phyloP scores from a whole-genome alignment of 2,329 filamentous ascomycete genomes.

The Dendryphion nanum region DNA sequence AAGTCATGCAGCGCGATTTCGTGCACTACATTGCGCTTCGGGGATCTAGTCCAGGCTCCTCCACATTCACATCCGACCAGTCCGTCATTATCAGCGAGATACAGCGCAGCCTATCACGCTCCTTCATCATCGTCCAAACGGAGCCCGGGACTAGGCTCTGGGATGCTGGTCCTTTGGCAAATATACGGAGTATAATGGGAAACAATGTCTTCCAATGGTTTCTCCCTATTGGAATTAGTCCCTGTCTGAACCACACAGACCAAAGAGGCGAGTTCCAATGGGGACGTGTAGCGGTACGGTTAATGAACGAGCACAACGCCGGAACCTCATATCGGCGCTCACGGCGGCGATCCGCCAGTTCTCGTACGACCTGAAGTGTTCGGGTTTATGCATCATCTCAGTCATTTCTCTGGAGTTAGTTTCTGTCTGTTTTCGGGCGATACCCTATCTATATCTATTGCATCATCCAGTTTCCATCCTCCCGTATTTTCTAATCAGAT shows the following conservation, averaged over 20 bases:
- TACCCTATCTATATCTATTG: too few species aligned
- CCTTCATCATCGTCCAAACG: slow-evolving; percentile 77
- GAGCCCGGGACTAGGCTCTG: slow-evolving; percentile 79
- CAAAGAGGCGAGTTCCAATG: slow-evolving; percentile 67
- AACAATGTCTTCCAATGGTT: slow-evolving; percentile 71
- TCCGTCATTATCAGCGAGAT: slow-evolving; percentile 17
- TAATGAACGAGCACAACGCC: slow-evolving; percentile 3
- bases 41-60: not conserved
- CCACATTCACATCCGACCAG: not conserved
- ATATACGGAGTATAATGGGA: slow-evolving; percentile 82
- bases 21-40: slow-evolving; percentile 69
- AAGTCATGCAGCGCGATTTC: slow-evolving; percentile 64
- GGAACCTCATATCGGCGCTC: slow-evolving; percentile 1
- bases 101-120: slow-evolving; percentile 44
- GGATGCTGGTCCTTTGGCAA: slow-evolving; percentile 68
- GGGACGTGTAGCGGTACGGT: slow-evolving; percentile 56
- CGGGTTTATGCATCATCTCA: too few species aligned
- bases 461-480: too few species aligned
- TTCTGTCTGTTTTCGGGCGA: too few species aligned
- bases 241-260: slow-evolving; percentile 68
- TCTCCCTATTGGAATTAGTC: slow-evolving; percentile 71
- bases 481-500: too few species aligned
- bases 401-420: too few species aligned
- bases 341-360: not conserved
- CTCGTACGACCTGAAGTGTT: not conserved